Evolutionary conservation across 768 basidiomycete species (phyloP).

Genomic region (Suillus decipiens): DNA sequence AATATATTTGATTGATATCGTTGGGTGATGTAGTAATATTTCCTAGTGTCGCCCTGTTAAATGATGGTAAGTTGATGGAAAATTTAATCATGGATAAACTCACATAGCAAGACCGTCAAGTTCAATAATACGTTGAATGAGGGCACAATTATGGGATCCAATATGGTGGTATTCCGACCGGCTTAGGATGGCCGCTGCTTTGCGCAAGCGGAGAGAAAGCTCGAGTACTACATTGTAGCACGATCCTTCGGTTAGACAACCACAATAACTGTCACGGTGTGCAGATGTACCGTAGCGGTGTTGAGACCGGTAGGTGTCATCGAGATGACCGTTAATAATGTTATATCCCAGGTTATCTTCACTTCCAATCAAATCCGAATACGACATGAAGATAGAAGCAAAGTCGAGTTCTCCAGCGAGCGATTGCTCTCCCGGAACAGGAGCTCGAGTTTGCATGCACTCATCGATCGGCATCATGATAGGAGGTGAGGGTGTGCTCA

Average conservation of each 20-base stretch:
- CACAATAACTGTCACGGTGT: slow-evolving; percentile 53
- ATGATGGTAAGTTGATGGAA: slow-evolving; percentile 14
- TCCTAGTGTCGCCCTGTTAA: slow-evolving; percentile 43
- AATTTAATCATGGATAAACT: slow-evolving; percentile 22
- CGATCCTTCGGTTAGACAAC: slow-evolving; percentile 54
- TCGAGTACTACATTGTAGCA: slow-evolving; percentile 62
- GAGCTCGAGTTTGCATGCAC: slow-evolving; percentile 37
- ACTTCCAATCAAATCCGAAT: slow-evolving; percentile 24
- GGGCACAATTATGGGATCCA: slow-evolving; percentile 31
- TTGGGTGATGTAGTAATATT: slow-evolving; percentile 32
- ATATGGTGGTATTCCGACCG: slow-evolving; percentile 44
- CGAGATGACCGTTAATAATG: slow-evolving; percentile 9
- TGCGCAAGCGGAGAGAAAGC: slow-evolving; percentile 62
- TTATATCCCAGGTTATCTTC: slow-evolving; percentile 16
- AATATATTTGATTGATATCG: slow-evolving; percentile 19
- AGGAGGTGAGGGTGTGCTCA: slow-evolving; percentile 33
- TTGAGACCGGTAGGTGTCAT: slow-evolving; percentile 17
- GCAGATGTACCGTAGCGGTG: slow-evolving; percentile 16
- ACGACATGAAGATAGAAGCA: slow-evolving; percentile 43
- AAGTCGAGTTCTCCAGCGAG: slow-evolving; percentile 43
- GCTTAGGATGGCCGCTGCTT: slow-evolving; percentile 56
- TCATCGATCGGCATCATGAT: slow-evolving; percentile 51
- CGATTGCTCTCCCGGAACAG: slow-evolving; percentile 24
- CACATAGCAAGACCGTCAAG: slow-evolving; percentile 57
- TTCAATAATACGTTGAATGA: slow-evolving; percentile 49